Evolutionary conservation across 2,329 filamentous ascomycete species (phyloP), one percentile per base, ranked within the genome.

Genomic region (Biscogniauxia mediterranea): DNA sequence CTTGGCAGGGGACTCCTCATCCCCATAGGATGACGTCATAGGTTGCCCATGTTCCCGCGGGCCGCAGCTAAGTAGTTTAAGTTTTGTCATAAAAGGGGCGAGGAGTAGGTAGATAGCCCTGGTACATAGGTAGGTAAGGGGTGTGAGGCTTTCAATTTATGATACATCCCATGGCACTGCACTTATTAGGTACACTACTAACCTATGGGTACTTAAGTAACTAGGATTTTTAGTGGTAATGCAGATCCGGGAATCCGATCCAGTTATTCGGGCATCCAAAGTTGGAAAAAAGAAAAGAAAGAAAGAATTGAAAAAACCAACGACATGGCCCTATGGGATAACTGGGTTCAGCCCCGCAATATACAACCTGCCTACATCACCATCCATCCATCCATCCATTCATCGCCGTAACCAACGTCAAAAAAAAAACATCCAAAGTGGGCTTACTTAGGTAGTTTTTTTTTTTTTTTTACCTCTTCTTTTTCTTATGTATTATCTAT

Each of bases 1-100:
- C 64, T 66, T 66, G 65, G 65, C 65, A 67, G 65, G 64, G 64
- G 61, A 61, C 59, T 61, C 59, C 62, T 62, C 59, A 61, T 64
- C 55, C 60, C 57, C 53, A 56, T 54, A 63, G 55, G 58, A 57
- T 65, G 65, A 67, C 63, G 54, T 67, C 63, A 67, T 56, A 8
- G 9, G 23, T 23, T 9, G 28, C 28, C 50, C 53, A 23, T 23
- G 32, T 46, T 46, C 38, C 38, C 23, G 23, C 23, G 23, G 23
- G 28, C 28, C 28, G 28, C 28, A 32, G 3, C 28, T 32, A 32
- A 32, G 11, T n/a, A n/a, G 28, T n/a, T n/a, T 21, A 28, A 23
- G 23, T 23, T 53, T n/a, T 59, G 60, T 56, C 19, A 21, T 13
- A 61, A 32, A 32, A 32, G 28, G 28, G 28, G 28, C 7, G 28